Conservation (phyloP, 352 stramenopile species). For the Thalassiosira mediterranea region DNA sequence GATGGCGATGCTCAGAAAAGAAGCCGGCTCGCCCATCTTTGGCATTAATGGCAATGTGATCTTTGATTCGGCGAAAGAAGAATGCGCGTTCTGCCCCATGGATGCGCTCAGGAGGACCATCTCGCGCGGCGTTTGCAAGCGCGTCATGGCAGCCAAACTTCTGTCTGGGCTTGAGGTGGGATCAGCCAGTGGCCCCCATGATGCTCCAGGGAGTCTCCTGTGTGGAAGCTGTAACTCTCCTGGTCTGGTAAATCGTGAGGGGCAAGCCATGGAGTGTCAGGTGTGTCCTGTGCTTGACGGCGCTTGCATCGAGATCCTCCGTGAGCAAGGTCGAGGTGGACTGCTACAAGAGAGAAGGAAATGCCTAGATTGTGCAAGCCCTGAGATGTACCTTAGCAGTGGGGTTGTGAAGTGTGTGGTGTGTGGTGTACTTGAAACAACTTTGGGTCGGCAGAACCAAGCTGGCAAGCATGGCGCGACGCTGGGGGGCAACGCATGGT, state of each 20-base stretch:
- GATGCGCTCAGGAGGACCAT: constrained; percentile 5
- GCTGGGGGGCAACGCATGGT: not conserved
- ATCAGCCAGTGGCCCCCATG: not conserved
- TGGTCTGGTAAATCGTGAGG: not conserved
- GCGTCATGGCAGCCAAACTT: constrained; percentile 10
- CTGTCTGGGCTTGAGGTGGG: constrained; percentile 1
- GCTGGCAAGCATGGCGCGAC: not conserved
- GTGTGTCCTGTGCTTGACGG: constrained; percentile 22
- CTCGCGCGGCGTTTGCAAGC: constrained; percentile 2
- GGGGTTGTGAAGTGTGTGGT: constrained; percentile 22
- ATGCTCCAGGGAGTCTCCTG: not conserved
- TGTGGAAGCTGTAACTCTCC: constrained; percentile 6
- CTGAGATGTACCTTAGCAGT: constrained; percentile 10
- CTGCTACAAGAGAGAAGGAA: constrained; percentile 2
- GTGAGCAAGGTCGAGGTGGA: constrained; percentile 17
- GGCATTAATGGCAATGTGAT: too few relatives aligned
- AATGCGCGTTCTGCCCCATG: constrained; percentile 28
- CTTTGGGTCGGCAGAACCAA: not conserved
- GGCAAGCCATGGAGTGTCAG: constrained; percentile 4
- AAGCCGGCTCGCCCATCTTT: not conserved
- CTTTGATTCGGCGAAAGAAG: too few relatives aligned
- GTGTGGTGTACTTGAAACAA: constrained; percentile 13
- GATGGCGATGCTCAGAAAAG: constrained; percentile 15
- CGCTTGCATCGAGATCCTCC: constrained; percentile 23
- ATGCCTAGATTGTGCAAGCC: constrained; percentile 14